Percentiles rank a stretch among this genome's conserved stretches.
Evolutionary conservation across 2,329 filamentous ascomycete genomes (phyloP).

Genomic region (Nemania diffusa): DNA sequence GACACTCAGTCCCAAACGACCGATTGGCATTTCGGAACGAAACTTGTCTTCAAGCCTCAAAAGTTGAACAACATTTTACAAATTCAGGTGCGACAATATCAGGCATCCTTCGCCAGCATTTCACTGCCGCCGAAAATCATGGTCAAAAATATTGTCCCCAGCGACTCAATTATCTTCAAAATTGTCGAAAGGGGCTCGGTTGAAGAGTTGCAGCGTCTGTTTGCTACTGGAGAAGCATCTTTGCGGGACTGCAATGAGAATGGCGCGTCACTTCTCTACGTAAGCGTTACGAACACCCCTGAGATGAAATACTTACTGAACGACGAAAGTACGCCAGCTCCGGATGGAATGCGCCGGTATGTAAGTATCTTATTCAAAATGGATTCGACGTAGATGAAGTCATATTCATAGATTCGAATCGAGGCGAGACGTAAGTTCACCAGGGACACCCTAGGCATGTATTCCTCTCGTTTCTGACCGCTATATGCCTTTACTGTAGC

Average conservation of each 20-base stretch:
- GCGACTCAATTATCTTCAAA: slow-evolving; percentile 5
- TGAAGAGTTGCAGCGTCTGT: not conserved
- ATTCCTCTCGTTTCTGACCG: too few species aligned
- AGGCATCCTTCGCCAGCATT: not conserved
- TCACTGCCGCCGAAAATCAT: not conserved
- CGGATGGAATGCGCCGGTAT: too few species aligned
- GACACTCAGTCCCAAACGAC: too few species aligned
- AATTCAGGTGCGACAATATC: slow-evolving; percentile 22
- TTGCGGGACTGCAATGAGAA: slow-evolving; percentile 14
- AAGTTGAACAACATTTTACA: slow-evolving; percentile 1
- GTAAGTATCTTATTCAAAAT: slow-evolving; percentile 8
- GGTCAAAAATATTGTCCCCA: slow-evolving; percentile 17
- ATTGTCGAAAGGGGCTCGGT: slow-evolving; percentile 2
- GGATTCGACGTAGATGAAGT: slow-evolving; percentile 24
- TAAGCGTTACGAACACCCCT: not conserved
- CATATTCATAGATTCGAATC: not conserved
- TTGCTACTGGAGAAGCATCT: slow-evolving; percentile 4
- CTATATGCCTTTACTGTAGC: not conserved
- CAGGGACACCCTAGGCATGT: too few species aligned
- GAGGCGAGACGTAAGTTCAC: slow-evolving; percentile 16
- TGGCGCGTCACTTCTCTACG: slow-evolving; percentile 17
- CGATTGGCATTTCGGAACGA: slow-evolving; percentile 18
- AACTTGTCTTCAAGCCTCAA: slow-evolving; percentile 7
- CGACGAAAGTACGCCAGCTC: slow-evolving; percentile 3
- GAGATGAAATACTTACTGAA: not conserved